These are phyloP conservation scores for Haematococcus lacustris DNA, from an alignment of 139 green algal genomes.

Conservation along the genomic window DNA sequence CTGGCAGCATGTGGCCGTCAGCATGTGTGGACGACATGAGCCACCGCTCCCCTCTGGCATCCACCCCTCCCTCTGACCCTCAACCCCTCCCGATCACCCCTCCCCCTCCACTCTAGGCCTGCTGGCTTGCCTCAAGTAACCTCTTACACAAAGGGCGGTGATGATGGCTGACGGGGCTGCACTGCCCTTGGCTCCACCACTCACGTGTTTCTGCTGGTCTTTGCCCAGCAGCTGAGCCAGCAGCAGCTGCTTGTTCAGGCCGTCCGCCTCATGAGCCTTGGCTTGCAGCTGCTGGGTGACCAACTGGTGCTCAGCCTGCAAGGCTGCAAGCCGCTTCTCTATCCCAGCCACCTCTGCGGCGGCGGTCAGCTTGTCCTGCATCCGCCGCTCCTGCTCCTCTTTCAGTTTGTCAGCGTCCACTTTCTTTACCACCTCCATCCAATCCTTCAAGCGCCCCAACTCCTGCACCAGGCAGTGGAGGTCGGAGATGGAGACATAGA, in stretches of 20 bases:
- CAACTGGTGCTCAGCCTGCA: background rate
- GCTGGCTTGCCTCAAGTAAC: too few relatives aligned
- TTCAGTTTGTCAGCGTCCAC: slow-evolving; percentile 36
- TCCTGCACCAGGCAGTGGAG: too few relatives aligned
- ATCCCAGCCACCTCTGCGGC: slow-evolving; percentile 15
- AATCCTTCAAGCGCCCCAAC: slow-evolving; percentile 17
- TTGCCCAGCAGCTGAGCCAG: background rate
- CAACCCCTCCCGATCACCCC: too few relatives aligned
- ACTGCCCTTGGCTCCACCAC: too few relatives aligned
- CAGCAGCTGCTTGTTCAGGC: slow-evolving; percentile 10
- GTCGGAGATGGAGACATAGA: too few relatives aligned
- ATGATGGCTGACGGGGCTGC: too few relatives aligned
- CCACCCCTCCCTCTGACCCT: too few relatives aligned
- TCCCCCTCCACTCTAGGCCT: too few relatives aligned
- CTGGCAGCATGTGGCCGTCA: too few relatives aligned
- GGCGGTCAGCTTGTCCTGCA: slow-evolving; percentile 8
- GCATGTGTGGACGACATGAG: too few relatives aligned
- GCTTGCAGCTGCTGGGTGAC: slow-evolving; percentile 6
- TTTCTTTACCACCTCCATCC: slow-evolving; percentile 34
- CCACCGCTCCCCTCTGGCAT: too few relatives aligned
- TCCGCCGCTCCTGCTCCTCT: slow-evolving; percentile 23
- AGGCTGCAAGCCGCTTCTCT: slow-evolving; percentile 3
- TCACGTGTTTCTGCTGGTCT: slow-evolving; percentile 29
- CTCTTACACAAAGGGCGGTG: too few relatives aligned
- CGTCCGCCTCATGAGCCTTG: slow-evolving; percentile 10